Evolutionary conservation across 805 yeast genomes (phyloP), one percentile per base, ranked within the genome.

Genomic region (Priceomyces medius): DNA sequence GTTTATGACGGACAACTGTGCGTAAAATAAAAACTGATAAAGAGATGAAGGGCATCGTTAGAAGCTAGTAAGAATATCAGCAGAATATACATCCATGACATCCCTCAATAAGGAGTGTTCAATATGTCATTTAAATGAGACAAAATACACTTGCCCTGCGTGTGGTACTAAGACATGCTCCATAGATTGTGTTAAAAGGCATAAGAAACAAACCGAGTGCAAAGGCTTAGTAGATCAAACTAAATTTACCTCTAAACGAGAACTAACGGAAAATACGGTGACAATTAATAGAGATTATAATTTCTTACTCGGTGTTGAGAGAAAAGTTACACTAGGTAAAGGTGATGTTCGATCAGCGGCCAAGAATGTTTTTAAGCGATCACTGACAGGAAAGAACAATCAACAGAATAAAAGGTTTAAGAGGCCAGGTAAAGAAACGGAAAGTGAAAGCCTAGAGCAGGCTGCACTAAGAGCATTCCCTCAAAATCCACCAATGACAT

Each of bases 211-310:
- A 38, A 64, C 76, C 7, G 69, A 71, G 16, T 90, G 97, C 56
- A 65, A 79, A 3, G 97, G 97, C 0, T 48, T 53, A 14, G 73
- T 80, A 24, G 88, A 85, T 54, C 77, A 77, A 10, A 71, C 88
- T 1, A 64, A 65, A 35, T 88, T 80, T 54, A 64, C 85, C 1
- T 53, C 79, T 1, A 70, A 76, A 38, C 59, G 61, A 3, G 72
- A 72, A 2, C 60, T 88, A 6, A 44, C 56, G 8, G 47, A 54
- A 27, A 63, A 65, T 19, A 61, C 63, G 7, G 50, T 60, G 4
- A 77, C 80, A 35, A 77, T 89, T 5, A 88, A 89, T 55, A 64
- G 97, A 46, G 97, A 90, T 58, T 90, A 88, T 59, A 84, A 87
- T 55, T 87, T 86, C 54, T 62, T 90, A 23, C 68, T 77, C 43